Base-by-base conservation (phyloP, 1,284 basidiomycete species). In the Heliocybe sulcata region DNA sequence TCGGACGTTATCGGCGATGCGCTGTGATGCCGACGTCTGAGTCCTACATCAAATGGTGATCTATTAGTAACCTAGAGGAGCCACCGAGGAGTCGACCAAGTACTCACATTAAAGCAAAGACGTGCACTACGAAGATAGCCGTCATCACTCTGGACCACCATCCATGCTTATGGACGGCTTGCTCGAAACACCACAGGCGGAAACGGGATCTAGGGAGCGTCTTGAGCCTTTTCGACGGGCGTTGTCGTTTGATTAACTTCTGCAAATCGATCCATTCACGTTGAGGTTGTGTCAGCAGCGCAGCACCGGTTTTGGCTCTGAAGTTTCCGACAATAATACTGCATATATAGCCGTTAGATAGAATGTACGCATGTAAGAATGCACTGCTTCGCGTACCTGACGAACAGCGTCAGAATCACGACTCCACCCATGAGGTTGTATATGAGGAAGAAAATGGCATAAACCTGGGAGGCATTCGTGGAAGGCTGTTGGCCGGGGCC, bases 321-420 rank as follows among this genome's bases (percentile, higher is more conserved):
- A 98, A 98, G 69, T 97, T 97, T 54, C 90, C 89, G 65, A 98
- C 98, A 69, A 98, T 97, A 68, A 98, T 94, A 74, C 91, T 88
- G 65, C 61, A 56, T 63, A 64, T 26, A 25, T 9, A 52, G 27
- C 49, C 19, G n/a, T 14, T 2, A 19, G n/a, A 50, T 38, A 14
- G 9, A 27, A 26, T 19, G n/a, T n/a, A n/a, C n/a, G n/a, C n/a
- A 42, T 22, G 27, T 48, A 45, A 3, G 1, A 3, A 51, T 38
- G 19, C 54, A 54, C 35, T 20, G 14, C 47, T 45, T 47, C 3
- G 64, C 77, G 60, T 63, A 91, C 91, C 87, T 91, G 68, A 95
- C 81, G 70, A 94, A 95, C 35, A 94, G 78, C 1, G 92, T 92
- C 61, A 93, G 75, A 63, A 95, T 94, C 51, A 98, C 88, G 26